A percentile compares a stretch with the other conserved stretches of the same genome.
Evolutionary conservation across 2,329 filamentous ascomycete genomes (phyloP).

Genomic region (Parascedosporium putredinis): DNA sequence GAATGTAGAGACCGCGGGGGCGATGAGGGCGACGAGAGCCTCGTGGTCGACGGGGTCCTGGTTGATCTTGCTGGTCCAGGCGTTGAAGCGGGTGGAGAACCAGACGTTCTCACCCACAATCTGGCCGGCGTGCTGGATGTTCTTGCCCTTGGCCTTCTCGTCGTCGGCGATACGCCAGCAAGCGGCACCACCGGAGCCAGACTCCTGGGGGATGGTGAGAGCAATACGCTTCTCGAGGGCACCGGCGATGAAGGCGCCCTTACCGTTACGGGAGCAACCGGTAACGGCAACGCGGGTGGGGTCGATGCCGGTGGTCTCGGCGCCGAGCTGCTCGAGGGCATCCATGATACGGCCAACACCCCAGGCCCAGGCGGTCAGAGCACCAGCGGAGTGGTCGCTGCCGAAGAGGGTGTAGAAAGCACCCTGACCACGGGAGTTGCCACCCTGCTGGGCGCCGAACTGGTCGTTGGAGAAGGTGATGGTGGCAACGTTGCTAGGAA

Average conservation of each 20-base stretch:
- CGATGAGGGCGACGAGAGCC: constrained; percentile 43
- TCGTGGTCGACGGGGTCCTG: constrained; percentile 47
- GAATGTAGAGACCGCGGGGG: constrained; percentile 41
- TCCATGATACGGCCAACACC: constrained; percentile 51
- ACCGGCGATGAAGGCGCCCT: constrained; percentile 51
- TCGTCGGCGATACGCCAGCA: constrained; percentile 48
- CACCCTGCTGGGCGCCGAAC: constrained; percentile 38
- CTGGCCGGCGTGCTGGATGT: constrained; percentile 49
- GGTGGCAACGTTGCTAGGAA: constrained; percentile 42
- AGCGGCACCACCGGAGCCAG: constrained; percentile 48
- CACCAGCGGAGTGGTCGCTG: constrained; percentile 41
- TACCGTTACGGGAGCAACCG: constrained; percentile 54
- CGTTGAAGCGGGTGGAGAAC: constrained; percentile 47
- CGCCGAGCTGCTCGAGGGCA: constrained; percentile 40
- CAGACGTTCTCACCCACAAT: constrained; percentile 53
- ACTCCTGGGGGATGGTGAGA: constrained; percentile 52
- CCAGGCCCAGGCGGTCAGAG: constrained; percentile 54
- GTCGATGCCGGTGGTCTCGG: constrained; percentile 37
- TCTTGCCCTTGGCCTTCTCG: constrained; percentile 39
- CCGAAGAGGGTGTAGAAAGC: constrained; percentile 52
- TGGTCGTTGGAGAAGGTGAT: constrained; percentile 50
- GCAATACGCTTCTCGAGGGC: constrained; percentile 49
- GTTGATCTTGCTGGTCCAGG: constrained; percentile 34
- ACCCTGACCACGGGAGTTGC: constrained; percentile 41
- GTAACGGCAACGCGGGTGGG: constrained; percentile 42